Base-by-base conservation (phyloP, 768 basidiomycete species). In the Rhodosporidiobolus sp. region DNA sequence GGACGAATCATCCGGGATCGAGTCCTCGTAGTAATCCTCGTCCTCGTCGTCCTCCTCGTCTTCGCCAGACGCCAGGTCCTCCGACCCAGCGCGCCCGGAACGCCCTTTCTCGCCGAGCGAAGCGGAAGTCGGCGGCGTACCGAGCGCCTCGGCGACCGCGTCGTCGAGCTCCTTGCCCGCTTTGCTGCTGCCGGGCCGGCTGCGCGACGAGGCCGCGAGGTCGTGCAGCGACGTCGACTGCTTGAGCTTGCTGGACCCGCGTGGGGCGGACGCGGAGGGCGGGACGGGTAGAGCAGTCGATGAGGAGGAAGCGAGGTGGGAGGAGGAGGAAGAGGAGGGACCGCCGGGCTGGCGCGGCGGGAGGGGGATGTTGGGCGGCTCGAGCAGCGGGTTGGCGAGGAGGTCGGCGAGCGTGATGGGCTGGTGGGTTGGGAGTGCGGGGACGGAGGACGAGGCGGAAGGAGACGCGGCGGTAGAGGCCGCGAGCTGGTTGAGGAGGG, bases 11-110 rank as follows among this genome's bases (percentile, higher is more conserved):
- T 72, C 71, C 43, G 71, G 66, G 43, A 72, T 72, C 54, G 71
- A 72, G 67, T 72, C 71, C 43, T 72, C 71, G 63, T 72, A 72
- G 54, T 72, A 67, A 1, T 34, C 56, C 35, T 63, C 70, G 2
- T 53, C 55, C 10, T 28, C 69, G 24, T 72, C 62, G 17, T 38
- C 66, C 2, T 55, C 63, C 9, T 55, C 55, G 4, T n/a, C 52
- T 16, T 8, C 50, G 6, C n/a, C 53, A 16, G 11, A 4, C 22
- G 12, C 11, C 1, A 34, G 26, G 20, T 35, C 24, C 32, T 57
- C 38, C 3, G 38, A 43, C 38, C 38, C 38, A 43, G 38, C 38
- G 38, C 38, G 38, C 38, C 38, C 14, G 8, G 38, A 43, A 14
- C 38, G 38, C 38, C 8, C 38, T 43, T 7, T 14, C 38, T 7